These are phyloP conservation scores for Candida michaelii DNA, from an alignment of 805 yeast species.

Conservation along the genomic window DNA sequence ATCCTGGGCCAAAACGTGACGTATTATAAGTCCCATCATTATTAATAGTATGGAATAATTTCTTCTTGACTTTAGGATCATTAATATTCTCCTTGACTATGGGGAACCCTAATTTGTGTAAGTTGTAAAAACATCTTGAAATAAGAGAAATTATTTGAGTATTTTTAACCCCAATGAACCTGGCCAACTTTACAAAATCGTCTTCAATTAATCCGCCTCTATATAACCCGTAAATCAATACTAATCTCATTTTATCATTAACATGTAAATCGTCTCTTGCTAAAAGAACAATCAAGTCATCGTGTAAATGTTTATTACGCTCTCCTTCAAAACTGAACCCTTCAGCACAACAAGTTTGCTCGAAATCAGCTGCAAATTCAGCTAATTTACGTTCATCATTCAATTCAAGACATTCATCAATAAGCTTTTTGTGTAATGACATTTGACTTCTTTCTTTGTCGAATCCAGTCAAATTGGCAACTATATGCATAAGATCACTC, in stretches of 20 bases:
- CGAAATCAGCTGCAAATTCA: constrained; percentile 74
- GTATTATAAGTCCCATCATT: constrained; percentile 57
- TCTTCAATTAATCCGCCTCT: constrained; percentile 77
- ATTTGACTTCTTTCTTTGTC: constrained; percentile 64
- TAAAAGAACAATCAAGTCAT: constrained; percentile 57
- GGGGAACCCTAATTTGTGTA: constrained; percentile 54
- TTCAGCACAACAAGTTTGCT: constrained; percentile 75
- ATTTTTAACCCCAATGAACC: constrained; percentile 48
- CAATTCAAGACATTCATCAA: constrained; percentile 62
- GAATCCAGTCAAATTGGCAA: constrained; percentile 66
- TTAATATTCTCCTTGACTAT: constrained; percentile 44
- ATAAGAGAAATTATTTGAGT: constrained; percentile 56
- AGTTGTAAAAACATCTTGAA: constrained; percentile 46
- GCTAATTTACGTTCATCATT: constrained; percentile 61
- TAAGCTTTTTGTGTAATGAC: constrained; percentile 57
- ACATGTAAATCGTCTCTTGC: constrained; percentile 47
- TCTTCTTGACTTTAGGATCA: constrained; percentile 47
- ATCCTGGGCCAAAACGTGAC: constrained; percentile 71
- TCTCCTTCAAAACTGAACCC: constrained; percentile 71
- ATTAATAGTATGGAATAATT: constrained; percentile 56
- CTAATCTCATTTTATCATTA: constrained; percentile 71
- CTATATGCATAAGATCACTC: constrained; percentile 71
- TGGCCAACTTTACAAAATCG: constrained; percentile 70
- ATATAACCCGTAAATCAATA: constrained; percentile 72
- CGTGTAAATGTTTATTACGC: constrained; percentile 58